Evolutionary conservation across 345 rosid genomes (phyloP).

Genomic region (Boechera retrofracta): DNA sequence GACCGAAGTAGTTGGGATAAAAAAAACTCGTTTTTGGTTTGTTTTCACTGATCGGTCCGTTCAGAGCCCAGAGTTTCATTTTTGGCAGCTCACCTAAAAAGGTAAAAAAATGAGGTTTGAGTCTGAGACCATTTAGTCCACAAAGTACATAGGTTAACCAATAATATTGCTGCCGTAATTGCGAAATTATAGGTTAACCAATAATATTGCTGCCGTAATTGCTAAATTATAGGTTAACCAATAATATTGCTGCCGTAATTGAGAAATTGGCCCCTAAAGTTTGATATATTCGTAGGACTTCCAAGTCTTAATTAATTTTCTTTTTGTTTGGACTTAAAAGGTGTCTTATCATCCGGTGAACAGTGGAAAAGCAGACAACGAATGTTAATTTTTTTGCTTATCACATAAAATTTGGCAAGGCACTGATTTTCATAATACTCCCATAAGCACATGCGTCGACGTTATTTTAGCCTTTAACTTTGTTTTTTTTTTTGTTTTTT

Average conservation of each 20-base stretch:
- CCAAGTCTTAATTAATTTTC: neutral
- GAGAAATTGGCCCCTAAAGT: neutral
- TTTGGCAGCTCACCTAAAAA: neutral
- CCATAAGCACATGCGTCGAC: constrained; percentile 33
- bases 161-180: neutral
- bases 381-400: neutral
- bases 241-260: neutral
- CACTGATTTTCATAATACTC: constrained; percentile 29
- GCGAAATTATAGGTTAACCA: neutral
- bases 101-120: neutral
- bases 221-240: neutral
- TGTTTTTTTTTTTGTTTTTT: neutral
- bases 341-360: neutral
- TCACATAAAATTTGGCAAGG: constrained; percentile 2
- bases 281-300: neutral
- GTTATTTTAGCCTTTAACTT: neutral
- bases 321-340: constrained; percentile 5
- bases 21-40: neutral
- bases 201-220: no score
- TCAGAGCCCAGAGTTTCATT: neutral
- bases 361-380: neutral
- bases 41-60: neutral
- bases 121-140: neutral
- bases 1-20: neutral
- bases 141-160: neutral